phyloP scores from a whole-genome alignment of 2,329 filamentous ascomycete species.

The Rhytidhysteron rufulum region DNA sequence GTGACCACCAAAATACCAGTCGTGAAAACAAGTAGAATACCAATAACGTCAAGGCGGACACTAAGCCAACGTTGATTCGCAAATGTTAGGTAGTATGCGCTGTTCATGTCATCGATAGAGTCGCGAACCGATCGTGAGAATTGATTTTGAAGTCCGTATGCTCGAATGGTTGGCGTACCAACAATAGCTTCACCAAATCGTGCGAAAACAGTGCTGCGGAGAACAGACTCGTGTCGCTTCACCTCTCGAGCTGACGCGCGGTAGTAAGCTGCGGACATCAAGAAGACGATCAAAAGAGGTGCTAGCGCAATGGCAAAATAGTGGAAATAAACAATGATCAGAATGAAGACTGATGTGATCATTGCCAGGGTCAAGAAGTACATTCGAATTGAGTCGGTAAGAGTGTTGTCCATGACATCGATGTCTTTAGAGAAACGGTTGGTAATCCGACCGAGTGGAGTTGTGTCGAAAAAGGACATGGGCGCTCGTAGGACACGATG shows the following conservation, averaged over 20 bases:
- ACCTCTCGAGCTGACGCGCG: conserved; percentile 87
- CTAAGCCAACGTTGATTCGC: conserved; percentile 94
- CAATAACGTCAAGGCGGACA: conserved; percentile 77
- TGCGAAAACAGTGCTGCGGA: conserved; percentile 84
- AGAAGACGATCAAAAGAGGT: conserved; percentile 70
- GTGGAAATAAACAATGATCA: conserved; percentile 94
- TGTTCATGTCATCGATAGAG: conserved; percentile 86
- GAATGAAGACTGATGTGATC: conserved; percentile 77
- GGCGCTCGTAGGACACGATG: conserved; percentile 66
- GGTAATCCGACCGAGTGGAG: conserved; percentile 88
- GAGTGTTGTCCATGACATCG: conserved; percentile 91
- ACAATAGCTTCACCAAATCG: conserved; percentile 86
- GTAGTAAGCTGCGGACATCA: conserved; percentile 84
- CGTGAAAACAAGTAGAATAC: conserved; percentile 79
- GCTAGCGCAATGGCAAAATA: conserved; percentile 73
- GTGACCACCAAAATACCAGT: conserved; percentile 90
- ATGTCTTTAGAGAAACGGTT: conserved; percentile 96
- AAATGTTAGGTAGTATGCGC: conserved; percentile 91
- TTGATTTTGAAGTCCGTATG: conserved; percentile 75
- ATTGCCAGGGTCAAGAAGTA: conserved; percentile 81
- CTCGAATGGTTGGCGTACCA: conserved; percentile 79
- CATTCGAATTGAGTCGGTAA: conserved; percentile 88
- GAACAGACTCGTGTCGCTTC: conserved; percentile 87
- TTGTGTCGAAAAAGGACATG: conserved; percentile 95
- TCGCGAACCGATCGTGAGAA: conserved; percentile 68